phyloP scores from a whole-genome alignment of 164 flowering plant genomes.

The Taxillus chinensis region DNA sequence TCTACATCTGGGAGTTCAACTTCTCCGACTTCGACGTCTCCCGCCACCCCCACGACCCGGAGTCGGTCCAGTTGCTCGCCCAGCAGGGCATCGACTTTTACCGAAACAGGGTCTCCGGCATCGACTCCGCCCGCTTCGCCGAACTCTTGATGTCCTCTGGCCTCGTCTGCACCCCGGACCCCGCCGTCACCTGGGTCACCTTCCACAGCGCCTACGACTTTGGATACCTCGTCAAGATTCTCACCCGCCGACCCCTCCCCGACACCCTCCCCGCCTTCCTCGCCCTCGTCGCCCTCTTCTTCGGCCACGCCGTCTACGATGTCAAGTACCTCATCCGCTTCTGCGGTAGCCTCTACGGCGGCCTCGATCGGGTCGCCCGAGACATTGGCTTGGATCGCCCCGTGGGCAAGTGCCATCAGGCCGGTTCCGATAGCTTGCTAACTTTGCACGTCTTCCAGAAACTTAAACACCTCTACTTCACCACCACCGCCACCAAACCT shows the following conservation, averaged over 20 bases:
- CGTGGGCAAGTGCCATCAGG: constrained; percentile 53
- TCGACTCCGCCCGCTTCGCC: constrained; percentile 36
- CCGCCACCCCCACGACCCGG: constrained; percentile 32
- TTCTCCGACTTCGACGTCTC: constrained; percentile 43
- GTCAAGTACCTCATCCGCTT: constrained; percentile 44
- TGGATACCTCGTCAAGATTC: constrained; percentile 43
- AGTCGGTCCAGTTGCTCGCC: constrained; percentile 38
- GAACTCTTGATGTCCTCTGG: constrained; percentile 53
- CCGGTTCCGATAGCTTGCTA: constrained; percentile 60
- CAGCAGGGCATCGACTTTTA: constrained; percentile 50
- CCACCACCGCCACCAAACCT: not conserved
- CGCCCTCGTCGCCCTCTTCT: constrained; percentile 20
- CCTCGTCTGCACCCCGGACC: constrained; percentile 27
- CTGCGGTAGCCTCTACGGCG: constrained; percentile 46
- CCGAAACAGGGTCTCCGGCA: constrained; percentile 21
- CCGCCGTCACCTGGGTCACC: constrained; percentile 40
- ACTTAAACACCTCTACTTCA: constrained; percentile 28
- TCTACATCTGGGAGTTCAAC: constrained; percentile 56
- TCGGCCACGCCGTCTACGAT: constrained; percentile 40
- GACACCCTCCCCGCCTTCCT: constrained; percentile 21
- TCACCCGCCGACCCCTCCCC: constrained; percentile 37
- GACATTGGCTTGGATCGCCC: constrained; percentile 32
- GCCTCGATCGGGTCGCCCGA: constrained; percentile 44
- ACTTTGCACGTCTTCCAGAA: constrained; percentile 51
- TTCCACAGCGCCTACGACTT: constrained; percentile 61